Evolutionary conservation across 345 rosid genomes (phyloP).

Genomic region (Syzygium jambos): DNA sequence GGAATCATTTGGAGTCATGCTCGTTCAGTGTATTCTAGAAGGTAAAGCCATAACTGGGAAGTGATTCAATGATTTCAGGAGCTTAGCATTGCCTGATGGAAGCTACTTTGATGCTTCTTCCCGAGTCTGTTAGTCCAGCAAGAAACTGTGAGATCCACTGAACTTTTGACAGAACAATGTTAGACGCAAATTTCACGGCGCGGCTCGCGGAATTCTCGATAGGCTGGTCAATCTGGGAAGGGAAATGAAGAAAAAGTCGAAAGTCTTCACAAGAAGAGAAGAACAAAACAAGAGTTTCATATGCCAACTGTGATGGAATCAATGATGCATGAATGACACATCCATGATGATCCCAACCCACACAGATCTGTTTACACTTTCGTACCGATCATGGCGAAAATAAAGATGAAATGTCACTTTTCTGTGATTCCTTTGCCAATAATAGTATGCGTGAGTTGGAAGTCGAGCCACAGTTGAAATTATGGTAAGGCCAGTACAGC

Average conservation of each 20-base stretch:
- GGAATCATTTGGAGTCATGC: background rate
- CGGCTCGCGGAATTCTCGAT: background rate
- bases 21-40: background rate
- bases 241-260: background rate
- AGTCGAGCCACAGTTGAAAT: background rate
- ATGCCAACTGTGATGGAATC: background rate
- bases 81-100: background rate
- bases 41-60: background rate
- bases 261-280: background rate
- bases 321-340: background rate
- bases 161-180: background rate
- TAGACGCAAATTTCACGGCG: background rate
- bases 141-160: background rate
- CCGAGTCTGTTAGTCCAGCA: background rate
- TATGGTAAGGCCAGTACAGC: background rate
- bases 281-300: background rate
- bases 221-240: background rate
- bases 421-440: background rate
- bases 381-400: background rate
- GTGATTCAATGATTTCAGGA: background rate
- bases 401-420: background rate
- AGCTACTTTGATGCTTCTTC: background rate
- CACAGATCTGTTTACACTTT: background rate
- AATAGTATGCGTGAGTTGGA: background rate
- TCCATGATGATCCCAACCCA: background rate